Conservation (phyloP, 805 yeast genomes). For the Cyberlindnera veronae region DNA sequence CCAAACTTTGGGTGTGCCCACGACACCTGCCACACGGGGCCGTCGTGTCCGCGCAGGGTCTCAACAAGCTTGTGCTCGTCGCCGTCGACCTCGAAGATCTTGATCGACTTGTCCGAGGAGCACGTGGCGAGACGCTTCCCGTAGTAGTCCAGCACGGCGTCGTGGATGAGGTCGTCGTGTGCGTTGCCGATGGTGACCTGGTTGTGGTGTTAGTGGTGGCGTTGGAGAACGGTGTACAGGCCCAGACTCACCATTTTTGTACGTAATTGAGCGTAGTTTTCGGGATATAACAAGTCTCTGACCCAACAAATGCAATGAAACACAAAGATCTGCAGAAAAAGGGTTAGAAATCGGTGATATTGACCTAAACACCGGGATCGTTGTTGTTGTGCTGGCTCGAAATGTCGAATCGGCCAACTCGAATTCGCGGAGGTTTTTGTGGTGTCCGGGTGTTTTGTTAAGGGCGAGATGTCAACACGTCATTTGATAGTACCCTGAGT, state of each 20-base stretch:
- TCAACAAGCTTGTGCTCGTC: conserved; percentile 78
- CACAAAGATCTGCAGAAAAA: too few species aligned
- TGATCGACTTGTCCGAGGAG: conserved; percentile 93
- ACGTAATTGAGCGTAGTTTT: neutral
- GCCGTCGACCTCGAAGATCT: conserved; percentile 87
- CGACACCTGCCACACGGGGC: conserved; percentile 97
- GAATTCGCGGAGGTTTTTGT: too few species aligned
- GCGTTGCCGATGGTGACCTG: conserved; percentile 86
- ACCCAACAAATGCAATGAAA: too few species aligned
- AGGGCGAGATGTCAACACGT: too few species aligned
- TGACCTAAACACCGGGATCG: too few species aligned
- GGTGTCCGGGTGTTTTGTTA: too few species aligned
- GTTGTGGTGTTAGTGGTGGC: conserved; percentile 8
- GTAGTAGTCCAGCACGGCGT: conserved; percentile 94
- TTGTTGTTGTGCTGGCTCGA: too few species aligned
- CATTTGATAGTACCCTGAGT: too few species aligned
- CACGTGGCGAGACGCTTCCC: conserved; percentile 95
- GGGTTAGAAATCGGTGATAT: too few species aligned
- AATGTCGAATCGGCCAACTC: too few species aligned
- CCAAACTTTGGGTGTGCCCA: conserved; percentile 99
- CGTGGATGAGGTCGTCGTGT: conserved; percentile 91
- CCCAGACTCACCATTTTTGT: conserved; percentile 3
- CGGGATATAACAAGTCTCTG: too few species aligned
- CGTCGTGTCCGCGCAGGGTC: conserved; percentile 90
- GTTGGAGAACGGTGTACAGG: neutral